Evolutionary conservation across 2,329 filamentous ascomycete species (phyloP).

Genomic region (Alternaria triticimaculans): DNA sequence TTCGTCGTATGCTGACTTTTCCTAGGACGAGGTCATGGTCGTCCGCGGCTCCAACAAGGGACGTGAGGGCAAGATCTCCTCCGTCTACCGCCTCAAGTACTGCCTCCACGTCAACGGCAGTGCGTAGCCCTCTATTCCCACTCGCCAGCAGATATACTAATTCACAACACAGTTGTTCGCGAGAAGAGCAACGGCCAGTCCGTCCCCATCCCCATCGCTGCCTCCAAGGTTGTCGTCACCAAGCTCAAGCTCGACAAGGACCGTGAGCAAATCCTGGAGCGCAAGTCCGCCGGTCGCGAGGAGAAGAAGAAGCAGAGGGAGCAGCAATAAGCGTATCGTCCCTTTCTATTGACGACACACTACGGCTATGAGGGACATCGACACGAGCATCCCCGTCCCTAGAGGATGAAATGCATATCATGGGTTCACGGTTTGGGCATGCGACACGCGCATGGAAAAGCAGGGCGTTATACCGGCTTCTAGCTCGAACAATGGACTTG

Average conservation of each 20-base stretch:
- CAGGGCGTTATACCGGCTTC: conserved; percentile 47
- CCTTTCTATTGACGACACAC: conserved; percentile 47
- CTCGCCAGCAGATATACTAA: conserved; percentile 25
- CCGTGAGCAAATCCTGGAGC: conserved; percentile 85
- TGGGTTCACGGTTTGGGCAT: conserved; percentile 45
- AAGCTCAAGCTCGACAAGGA: conserved; percentile 99
- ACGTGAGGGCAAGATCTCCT: conserved; percentile 96
- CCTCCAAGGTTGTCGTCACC: conserved; percentile 97
- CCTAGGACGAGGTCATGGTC: conserved; percentile 80
- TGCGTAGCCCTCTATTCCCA: conserved; percentile 28
- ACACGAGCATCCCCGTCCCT: conserved; percentile 43
- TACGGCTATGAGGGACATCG: conserved; percentile 44
- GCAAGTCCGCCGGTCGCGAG: conserved; percentile 82
- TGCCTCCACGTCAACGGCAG: conserved; percentile 92
- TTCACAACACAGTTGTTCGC: conserved; percentile 68
- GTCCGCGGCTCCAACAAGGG: conserved; percentile 95
- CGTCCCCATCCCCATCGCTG: conserved; percentile 91
- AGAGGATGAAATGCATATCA: conserved; percentile 50
- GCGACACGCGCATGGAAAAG: conserved; percentile 44
- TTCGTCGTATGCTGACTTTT: conserved; percentile 35
- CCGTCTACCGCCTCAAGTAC: conserved; percentile 84
- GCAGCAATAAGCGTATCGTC: conserved; percentile 53
- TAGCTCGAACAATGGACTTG: conserved; percentile 48
- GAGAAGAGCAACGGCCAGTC: conserved; percentile 98
- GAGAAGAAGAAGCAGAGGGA: conserved; percentile 71